Evolutionary conservation across 1,284 basidiomycete species (phyloP).

Genomic region (Irpex lacteus): DNA sequence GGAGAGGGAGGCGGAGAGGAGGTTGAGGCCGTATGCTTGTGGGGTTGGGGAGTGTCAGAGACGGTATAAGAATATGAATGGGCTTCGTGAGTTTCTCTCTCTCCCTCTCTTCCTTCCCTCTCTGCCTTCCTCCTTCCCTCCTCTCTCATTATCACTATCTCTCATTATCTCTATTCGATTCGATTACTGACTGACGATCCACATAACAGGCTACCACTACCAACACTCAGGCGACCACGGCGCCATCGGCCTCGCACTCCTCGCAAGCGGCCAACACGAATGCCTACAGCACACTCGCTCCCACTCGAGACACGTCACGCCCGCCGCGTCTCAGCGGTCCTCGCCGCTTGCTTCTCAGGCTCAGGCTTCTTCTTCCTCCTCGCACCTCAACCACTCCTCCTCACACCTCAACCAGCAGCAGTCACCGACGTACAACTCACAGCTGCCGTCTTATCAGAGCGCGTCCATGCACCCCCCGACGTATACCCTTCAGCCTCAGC

Average conservation of each 20-base stretch:
- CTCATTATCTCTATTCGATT: constrained; percentile 8
- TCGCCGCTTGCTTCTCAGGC: constrained; percentile 23
- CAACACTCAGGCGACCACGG: constrained; percentile 96
- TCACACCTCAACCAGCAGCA: too few relatives aligned
- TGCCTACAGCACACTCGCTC: constrained; percentile 35
- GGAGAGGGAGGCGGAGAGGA: constrained; percentile 78
- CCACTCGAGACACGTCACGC: constrained; percentile 26
- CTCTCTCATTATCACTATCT: too few relatives aligned
- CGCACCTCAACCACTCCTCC: constrained; percentile 9
- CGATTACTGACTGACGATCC: constrained; percentile 3
- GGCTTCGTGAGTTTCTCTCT: constrained; percentile 52
- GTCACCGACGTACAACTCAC: too few relatives aligned
- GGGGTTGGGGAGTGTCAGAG: constrained; percentile 90
- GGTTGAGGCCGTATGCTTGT: constrained; percentile 83
- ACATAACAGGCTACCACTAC: constrained; percentile 82
- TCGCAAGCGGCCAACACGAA: constrained; percentile 84
- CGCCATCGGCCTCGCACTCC: constrained; percentile 77
- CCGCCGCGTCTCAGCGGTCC: constrained; percentile 20
- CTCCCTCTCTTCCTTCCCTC: too few relatives aligned
- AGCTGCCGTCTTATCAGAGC: constrained; percentile 38
- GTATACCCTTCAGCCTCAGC: constrained; percentile 19
- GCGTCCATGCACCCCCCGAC: constrained; percentile 48
- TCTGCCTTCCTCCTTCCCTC: too few relatives aligned
- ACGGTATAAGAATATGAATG: constrained; percentile 98
- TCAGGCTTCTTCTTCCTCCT: constrained; percentile 12